These are phyloP conservation scores for Limonium bicolor DNA, from an alignment of 148 eudicot genomes.

Conservation along the genomic window DNA sequence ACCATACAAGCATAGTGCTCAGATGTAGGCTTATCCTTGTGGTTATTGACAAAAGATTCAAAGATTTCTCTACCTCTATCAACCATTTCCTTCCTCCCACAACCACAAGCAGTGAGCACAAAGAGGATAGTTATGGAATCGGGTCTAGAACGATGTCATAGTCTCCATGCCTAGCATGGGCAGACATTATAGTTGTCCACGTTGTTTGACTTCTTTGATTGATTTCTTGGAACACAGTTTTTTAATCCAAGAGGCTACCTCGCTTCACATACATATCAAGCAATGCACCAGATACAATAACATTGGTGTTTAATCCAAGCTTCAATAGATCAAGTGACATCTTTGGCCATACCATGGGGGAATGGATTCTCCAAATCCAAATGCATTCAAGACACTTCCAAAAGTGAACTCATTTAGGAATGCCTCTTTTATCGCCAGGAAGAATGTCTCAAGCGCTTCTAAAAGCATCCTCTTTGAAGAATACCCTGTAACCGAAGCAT, in stretches of 20 bases:
- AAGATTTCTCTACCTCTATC: constrained; percentile 50
- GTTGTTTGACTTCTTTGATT: constrained; percentile 43
- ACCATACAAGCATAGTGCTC: constrained; percentile 86
- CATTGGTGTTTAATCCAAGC: constrained; percentile 39
- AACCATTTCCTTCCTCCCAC: constrained; percentile 84
- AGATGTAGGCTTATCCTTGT: constrained; percentile 35
- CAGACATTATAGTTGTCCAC: constrained; percentile 91
- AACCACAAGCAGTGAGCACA: constrained; percentile 65
- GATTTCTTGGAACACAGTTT: constrained; percentile 34
- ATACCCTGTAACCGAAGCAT: constrained; percentile 67
- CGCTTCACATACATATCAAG: constrained; percentile 93
- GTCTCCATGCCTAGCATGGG: constrained; percentile 82
- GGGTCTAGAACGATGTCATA: constrained; percentile 50
- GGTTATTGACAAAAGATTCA: constrained; percentile 37
- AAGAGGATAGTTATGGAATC: constrained; percentile 72
- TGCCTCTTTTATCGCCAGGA: constrained; percentile 24
- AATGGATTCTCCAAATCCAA: constrained; percentile 63
- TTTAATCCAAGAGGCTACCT: constrained; percentile 65
- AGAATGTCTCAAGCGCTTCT: constrained; percentile 53
- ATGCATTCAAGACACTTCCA: constrained; percentile 67
- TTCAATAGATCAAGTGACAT: constrained; percentile 49
- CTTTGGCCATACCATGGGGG: constrained; percentile 58
- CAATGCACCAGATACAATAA: constrained; percentile 49
- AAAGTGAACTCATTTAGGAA: constrained; percentile 59
- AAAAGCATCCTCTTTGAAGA: constrained; percentile 39